These are phyloP conservation scores for Drechslerella dactyloides DNA, from an alignment of 2,329 filamentous ascomycete species.

Conservation along the genomic window DNA sequence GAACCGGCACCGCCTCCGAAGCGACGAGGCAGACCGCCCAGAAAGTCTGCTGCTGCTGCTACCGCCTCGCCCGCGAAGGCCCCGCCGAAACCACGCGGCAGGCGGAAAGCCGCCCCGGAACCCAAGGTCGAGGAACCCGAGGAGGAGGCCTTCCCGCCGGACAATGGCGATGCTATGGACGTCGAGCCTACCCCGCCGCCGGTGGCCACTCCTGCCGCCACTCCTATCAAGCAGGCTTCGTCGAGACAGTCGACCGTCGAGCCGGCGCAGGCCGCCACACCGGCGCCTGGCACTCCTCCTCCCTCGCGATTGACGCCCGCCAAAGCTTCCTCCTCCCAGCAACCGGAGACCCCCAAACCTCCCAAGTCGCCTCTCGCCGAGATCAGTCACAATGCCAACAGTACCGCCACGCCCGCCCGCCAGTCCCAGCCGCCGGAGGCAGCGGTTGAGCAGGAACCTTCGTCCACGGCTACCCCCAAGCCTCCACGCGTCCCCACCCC, in stretches of 20 bases:
- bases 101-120: conserved; percentile 42
- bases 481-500: conserved; percentile 26
- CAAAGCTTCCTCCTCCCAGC: conserved; percentile 27
- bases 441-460: no score
- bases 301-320: conserved; percentile 34
- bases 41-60: conserved; percentile 19
- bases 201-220: conserved; percentile 14
- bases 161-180: conserved; percentile 39
- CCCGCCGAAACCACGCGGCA: conserved; percentile 40
- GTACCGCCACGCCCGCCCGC: conserved; percentile 7
- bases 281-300: conserved; percentile 25
- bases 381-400: conserved; percentile 13
- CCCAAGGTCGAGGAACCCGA: conserved; percentile 48
- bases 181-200: conserved; percentile 31
- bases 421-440: conserved; percentile 11
- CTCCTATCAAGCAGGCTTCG: conserved; percentile 23
- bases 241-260: conserved; percentile 20
- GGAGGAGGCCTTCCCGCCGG: conserved; percentile 12
- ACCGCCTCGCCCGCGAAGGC: conserved; percentile 35
- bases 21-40: conserved; percentile 42
- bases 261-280: conserved; percentile 4
- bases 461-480: conserved; percentile 17
- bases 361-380: conserved; percentile 31
- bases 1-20: conserved; percentile 34
- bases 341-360: conserved; percentile 23